phyloP scores from a whole-genome alignment of 2,329 filamentous ascomycete species.

The Hypoxylon sp. region DNA sequence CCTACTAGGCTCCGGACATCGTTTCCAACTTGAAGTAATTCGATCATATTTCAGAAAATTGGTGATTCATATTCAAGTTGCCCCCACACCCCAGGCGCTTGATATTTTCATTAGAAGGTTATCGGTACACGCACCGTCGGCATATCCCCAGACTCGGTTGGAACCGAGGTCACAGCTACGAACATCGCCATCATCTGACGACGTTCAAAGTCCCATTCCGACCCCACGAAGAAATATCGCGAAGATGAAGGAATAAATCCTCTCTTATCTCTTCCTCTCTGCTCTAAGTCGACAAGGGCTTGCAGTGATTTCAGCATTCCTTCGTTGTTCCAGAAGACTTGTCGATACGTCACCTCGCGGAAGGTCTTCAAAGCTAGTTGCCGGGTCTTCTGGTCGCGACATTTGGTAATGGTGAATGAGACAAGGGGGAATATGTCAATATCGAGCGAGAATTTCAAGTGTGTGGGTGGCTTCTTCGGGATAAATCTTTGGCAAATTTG shows the following conservation, averaged over 20 bases:
- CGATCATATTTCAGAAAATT: background rate
- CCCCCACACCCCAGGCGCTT: background rate
- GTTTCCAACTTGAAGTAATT: background rate
- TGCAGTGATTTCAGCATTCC: slow-evolving; percentile 42
- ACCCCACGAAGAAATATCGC: slow-evolving; percentile 43
- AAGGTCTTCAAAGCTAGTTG: slow-evolving; percentile 41
- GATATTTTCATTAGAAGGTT: slow-evolving; percentile 28
- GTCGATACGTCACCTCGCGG: slow-evolving; percentile 40
- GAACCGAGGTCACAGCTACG: slow-evolving; percentile 31
- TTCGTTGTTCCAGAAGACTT: slow-evolving; percentile 46
- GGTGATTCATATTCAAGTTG: background rate
- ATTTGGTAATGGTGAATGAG: slow-evolving; percentile 46
- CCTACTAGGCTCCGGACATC: background rate
- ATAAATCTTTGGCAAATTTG: slow-evolving; percentile 40
- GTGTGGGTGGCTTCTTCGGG: slow-evolving; percentile 29
- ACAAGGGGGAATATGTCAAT: slow-evolving; percentile 46
- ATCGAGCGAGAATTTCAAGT: slow-evolving; percentile 45
- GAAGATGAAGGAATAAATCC: slow-evolving; percentile 45
- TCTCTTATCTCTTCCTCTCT: slow-evolving; percentile 37
- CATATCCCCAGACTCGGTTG: slow-evolving; percentile 28
- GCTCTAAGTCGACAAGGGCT: slow-evolving; percentile 43
- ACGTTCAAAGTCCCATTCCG: slow-evolving; percentile 44
- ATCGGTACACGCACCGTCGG: slow-evolving; percentile 43
- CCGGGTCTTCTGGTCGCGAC: slow-evolving; percentile 44
- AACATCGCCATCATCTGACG: slow-evolving; percentile 44